Conservation (phyloP, 1,139 yeast species). For the Protomyces lactucae-debilis region DNA sequence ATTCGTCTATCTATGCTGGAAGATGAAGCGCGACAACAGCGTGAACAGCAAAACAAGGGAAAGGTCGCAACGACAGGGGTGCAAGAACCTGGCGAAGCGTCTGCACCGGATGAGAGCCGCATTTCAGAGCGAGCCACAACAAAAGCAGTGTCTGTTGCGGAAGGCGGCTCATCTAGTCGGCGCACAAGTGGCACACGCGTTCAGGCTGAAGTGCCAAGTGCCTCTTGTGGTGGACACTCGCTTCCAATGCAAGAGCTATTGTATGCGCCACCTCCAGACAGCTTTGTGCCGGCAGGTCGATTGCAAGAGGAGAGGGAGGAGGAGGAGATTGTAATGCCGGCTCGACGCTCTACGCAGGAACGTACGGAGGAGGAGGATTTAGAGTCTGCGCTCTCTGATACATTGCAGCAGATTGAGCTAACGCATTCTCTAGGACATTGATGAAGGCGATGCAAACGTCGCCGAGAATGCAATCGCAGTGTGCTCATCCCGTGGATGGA, state of each 20-base stretch:
- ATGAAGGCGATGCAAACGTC: background rate
- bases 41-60: slow-evolving; percentile 36
- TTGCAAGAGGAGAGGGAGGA: background rate
- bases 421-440: background rate
- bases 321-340: background rate
- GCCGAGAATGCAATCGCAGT: background rate
- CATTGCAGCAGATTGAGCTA: too few relatives aligned
- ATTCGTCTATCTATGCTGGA: slow-evolving; percentile 66
- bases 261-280: slow-evolving; percentile 22
- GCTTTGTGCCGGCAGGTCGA: background rate
- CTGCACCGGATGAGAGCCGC: background rate
- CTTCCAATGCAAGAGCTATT: slow-evolving; percentile 14
- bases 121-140: background rate
- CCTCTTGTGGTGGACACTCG: background rate
- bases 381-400: background rate
- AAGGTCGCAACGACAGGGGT: background rate
- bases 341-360: background rate
- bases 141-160: slow-evolving; percentile 1
- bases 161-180: slow-evolving; percentile 1
- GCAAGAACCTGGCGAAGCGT: background rate
- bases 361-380: background rate
- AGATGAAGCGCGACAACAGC: slow-evolving; percentile 48
- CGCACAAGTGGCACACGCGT: slow-evolving; percentile 4
- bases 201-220: background rate
- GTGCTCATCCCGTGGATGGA: background rate